phyloP scores from a whole-genome alignment of 352 stramenopile species.

The Achlya hypogyna region DNA sequence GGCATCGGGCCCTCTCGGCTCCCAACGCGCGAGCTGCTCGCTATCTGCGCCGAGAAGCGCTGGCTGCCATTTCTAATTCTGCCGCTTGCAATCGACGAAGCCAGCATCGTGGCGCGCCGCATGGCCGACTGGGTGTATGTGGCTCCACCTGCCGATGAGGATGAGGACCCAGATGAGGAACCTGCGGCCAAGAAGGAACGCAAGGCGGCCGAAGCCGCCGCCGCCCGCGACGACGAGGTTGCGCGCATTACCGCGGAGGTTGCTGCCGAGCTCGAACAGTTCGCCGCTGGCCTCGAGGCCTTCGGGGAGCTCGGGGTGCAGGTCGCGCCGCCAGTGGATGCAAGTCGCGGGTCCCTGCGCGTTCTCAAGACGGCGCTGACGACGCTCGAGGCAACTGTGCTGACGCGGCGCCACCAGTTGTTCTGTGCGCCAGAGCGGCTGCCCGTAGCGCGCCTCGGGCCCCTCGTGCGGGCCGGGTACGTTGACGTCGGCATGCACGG shows the following conservation, averaged over 20 bases:
- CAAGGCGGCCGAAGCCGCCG: background rate
- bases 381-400: background rate
- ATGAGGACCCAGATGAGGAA: background rate
- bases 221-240: background rate
- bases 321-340: background rate
- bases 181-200: background rate
- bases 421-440: background rate
- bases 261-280: slow-evolving; percentile 1
- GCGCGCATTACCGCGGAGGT: background rate
- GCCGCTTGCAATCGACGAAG: background rate
- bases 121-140: background rate
- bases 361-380: background rate
- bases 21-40: background rate
- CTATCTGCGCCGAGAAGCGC: background rate
- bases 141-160: background rate
- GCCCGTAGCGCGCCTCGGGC: background rate
- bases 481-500: background rate
- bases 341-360: background rate
- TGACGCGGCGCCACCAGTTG: background rate
- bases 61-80: slow-evolving; percentile 6
- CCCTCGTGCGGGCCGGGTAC: slow-evolving; percentile 1
- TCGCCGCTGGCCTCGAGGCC: background rate
- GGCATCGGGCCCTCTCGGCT: background rate
- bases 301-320: background rate
- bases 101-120: background rate